Conservation (phyloP, 129 eudicot genomes). For the Dittrichia graveolens region DNA sequence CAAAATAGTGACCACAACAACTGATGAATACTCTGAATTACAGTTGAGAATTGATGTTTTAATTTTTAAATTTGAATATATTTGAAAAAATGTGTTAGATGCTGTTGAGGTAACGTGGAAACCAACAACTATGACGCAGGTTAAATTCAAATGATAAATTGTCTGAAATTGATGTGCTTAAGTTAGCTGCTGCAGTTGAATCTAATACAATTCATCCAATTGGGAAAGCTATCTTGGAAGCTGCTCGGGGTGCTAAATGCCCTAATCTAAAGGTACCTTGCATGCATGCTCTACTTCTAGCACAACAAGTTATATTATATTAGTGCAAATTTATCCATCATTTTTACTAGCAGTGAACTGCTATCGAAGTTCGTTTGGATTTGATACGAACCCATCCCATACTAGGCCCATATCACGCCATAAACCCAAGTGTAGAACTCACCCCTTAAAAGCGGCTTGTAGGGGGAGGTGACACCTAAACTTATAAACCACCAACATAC, state of each 20-base stretch:
- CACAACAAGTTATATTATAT: constrained; percentile 1
- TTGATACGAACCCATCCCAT: no score
- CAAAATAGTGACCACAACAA: constrained; percentile 56
- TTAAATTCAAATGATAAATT: constrained; percentile 36
- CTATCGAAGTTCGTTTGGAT: background rate
- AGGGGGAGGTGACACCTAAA: no score
- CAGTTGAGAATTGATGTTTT: constrained; percentile 48
- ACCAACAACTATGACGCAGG: constrained; percentile 48
- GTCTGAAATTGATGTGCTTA: constrained; percentile 78
- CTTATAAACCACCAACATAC: no score
- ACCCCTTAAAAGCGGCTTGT: no score
- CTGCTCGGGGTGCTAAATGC: constrained; percentile 71
- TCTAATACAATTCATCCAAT: constrained; percentile 94
- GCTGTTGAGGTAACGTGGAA: constrained; percentile 11
- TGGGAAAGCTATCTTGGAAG: constrained; percentile 93
- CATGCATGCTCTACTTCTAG: background rate
- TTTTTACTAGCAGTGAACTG: background rate
- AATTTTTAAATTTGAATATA: constrained; percentile 20
- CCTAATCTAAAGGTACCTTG: constrained; percentile 55
- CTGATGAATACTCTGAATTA: constrained; percentile 33
- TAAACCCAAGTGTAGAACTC: no score
- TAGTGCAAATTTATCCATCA: background rate
- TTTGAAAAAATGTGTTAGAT: background rate
- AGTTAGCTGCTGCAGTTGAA: constrained; percentile 95
- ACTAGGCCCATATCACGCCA: no score